A percentile compares a stretch with the other conserved stretches of the same genome.
Conservation (phyloP, 2,329 filamentous ascomycete genomes). For the Ceratocystiopsis minuta region DNA sequence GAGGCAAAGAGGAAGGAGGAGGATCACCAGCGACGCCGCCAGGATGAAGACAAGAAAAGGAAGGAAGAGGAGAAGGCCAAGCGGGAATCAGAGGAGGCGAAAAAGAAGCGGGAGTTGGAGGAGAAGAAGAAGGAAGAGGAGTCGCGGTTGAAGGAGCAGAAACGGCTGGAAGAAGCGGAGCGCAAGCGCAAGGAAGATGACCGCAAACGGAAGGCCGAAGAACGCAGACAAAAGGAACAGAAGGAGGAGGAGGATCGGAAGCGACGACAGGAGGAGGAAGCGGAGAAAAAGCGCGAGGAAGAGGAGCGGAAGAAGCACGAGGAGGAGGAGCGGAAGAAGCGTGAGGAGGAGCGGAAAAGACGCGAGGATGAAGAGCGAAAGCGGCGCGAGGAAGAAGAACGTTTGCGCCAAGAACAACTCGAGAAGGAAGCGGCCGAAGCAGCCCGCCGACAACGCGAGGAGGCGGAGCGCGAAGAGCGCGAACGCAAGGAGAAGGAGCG, state of each 20-base stretch:
- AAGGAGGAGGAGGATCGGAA: constrained; percentile 14
- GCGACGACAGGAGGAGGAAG: constrained; percentile 12
- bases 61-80: constrained; percentile 18
- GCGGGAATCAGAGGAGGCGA: constrained; percentile 16
- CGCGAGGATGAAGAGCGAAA: constrained; percentile 15
- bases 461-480: constrained; percentile 25
- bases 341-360: constrained; percentile 12
- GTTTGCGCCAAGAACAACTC: constrained; percentile 23
- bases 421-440: constrained; percentile 30
- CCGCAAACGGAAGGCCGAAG: constrained; percentile 18
- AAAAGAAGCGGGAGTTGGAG: constrained; percentile 17
- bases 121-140: constrained; percentile 15
- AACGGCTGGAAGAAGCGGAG: constrained; percentile 12
- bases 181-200: constrained; percentile 18
- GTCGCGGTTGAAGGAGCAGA: constrained; percentile 13
- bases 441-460: constrained; percentile 31
- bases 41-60: constrained; percentile 15
- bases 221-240: constrained; percentile 14
- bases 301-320: constrained; percentile 17
- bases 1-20: constrained; percentile 16
- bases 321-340: constrained; percentile 17
- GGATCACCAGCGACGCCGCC: constrained; percentile 12
- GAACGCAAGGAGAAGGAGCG: constrained; percentile 12
- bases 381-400: constrained; percentile 28
- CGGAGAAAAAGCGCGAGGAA: constrained; percentile 13